Evolutionary conservation across 345 rosid species (phyloP).

Genomic region (Balakata baccata): DNA sequence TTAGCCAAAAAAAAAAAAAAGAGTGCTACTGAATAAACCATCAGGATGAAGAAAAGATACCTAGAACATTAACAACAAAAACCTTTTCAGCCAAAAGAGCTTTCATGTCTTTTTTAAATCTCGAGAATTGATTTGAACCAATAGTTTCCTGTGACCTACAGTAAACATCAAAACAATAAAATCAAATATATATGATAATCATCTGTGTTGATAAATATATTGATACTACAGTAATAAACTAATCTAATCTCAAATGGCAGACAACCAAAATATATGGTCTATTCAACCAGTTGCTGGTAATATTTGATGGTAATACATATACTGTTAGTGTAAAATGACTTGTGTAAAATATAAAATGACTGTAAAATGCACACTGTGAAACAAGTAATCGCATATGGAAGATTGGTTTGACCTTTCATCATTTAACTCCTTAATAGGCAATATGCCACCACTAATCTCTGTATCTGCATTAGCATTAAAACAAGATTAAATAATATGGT

Average conservation of each 20-base stretch:
- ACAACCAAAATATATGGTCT: neutral
- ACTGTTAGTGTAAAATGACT: neutral
- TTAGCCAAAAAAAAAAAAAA: too few species aligned
- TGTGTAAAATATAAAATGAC: neutral
- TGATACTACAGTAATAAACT: neutral
- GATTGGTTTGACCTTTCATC: neutral
- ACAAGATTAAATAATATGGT: neutral
- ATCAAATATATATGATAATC: neutral
- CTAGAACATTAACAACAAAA: slow-evolving; percentile 69
- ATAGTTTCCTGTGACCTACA: slow-evolving; percentile 34
- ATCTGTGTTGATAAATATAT: neutral
- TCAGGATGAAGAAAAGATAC: slow-evolving; percentile 34
- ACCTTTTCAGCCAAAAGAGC: slow-evolving; percentile 60
- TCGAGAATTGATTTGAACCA: slow-evolving; percentile 45
- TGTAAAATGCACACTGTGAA: neutral
- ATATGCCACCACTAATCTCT: slow-evolving; percentile 20
- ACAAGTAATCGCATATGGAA: slow-evolving; percentile 33
- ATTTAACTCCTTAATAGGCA: slow-evolving; percentile 25
- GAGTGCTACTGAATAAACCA: neutral
- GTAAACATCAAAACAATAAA: neutral
- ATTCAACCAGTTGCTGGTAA: neutral
- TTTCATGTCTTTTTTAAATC: slow-evolving; percentile 57
- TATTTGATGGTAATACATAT: neutral
- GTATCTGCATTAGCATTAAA: slow-evolving; percentile 29
- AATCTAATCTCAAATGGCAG: neutral